Base-by-base conservation (phyloP, 306 rosid genomes). In the Quercus suber region DNA sequence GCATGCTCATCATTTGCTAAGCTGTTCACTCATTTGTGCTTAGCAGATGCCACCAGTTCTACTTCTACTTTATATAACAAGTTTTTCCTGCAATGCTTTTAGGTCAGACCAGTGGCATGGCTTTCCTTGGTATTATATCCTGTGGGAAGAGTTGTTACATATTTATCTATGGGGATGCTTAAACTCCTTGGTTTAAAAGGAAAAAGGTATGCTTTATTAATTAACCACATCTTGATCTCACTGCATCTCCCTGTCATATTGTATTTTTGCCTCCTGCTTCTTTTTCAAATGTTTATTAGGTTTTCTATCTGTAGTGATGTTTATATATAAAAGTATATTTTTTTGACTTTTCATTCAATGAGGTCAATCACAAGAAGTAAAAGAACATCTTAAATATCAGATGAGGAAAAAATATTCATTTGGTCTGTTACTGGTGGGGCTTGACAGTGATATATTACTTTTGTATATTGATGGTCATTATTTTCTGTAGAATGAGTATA, bases 41-140 rank as follows among this genome's bases (percentile, higher is more conserved):
- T 75, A 76, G 72, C 27, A 71, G 68, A 13, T 43, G 18, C 77
- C 83, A 60, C 33, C 74, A 30, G n/a, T 76, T 79, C 79, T 25
- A 76, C 45, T 77, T 59, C 55, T 64, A 52, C 52, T 30, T 79
- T 67, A 65, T 64, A 27, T 76, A 74, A 87, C 80, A 52, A 60
- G 78, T 69, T 25, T 76, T 74, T 78, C 64, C 69, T 82, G 69
- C 77, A 68, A 82, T 84, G 82, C 86, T 85, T 82, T 80, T 87
- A 96, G 99, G 99, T 93, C 86, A 88, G 98, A 83, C 99, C 99
- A 74, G 99, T 96, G 87, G 99, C 99, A 9, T 96, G 99, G 98
- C 99, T 96, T 83, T 93, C 99, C 21, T 58, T 96, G 83, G 87
- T 96, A 64, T 78, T 96, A 81, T 96, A 96, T 80, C 99, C 99